Evolutionary conservation across 805 yeast species (phyloP).

Genomic region (Lipomyces orientalis): DNA sequence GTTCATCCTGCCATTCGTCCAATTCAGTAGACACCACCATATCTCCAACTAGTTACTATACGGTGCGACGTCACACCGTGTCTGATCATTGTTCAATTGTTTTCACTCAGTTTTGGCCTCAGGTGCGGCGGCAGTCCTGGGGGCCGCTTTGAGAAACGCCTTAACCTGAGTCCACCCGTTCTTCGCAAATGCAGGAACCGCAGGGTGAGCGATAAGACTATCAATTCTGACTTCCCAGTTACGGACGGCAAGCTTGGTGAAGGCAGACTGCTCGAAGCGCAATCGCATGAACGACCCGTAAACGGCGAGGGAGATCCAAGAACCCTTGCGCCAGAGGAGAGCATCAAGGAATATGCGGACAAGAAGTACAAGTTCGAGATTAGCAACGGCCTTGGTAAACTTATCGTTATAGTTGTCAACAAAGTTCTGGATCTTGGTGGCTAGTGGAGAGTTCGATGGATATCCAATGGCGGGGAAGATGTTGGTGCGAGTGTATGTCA

Average conservation of each 20-base stretch:
- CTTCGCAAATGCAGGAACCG: conserved; percentile 58
- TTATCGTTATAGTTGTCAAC: conserved; percentile 62
- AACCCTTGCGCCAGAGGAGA: conserved; percentile 63
- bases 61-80: no score
- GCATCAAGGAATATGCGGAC: conserved; percentile 54
- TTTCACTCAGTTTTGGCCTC: conserved; percentile 32
- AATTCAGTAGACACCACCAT: neutral
- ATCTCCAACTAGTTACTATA: no score
- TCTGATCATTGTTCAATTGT: neutral
- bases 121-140: conserved; percentile 25
- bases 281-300: conserved; percentile 69
- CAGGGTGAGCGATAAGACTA: conserved; percentile 59
- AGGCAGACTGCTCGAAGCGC: conserved; percentile 75
- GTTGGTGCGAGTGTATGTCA: conserved; percentile 69
- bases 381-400: conserved; percentile 65
- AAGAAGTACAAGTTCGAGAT: conserved; percentile 56
- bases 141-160: conserved; percentile 27
- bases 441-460: conserved; percentile 41
- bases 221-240: conserved; percentile 70
- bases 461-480: conserved; percentile 67
- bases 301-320: conserved; percentile 60
- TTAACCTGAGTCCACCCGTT: conserved; percentile 58
- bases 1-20: neutral
- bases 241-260: conserved; percentile 72
- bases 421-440: conserved; percentile 50